Percentiles rank a stretch among this genome's conserved stretches.
Evolutionary conservation across 2,329 filamentous ascomycete genomes (phyloP).

Genomic region (Phaeosphaeria sp.): DNA sequence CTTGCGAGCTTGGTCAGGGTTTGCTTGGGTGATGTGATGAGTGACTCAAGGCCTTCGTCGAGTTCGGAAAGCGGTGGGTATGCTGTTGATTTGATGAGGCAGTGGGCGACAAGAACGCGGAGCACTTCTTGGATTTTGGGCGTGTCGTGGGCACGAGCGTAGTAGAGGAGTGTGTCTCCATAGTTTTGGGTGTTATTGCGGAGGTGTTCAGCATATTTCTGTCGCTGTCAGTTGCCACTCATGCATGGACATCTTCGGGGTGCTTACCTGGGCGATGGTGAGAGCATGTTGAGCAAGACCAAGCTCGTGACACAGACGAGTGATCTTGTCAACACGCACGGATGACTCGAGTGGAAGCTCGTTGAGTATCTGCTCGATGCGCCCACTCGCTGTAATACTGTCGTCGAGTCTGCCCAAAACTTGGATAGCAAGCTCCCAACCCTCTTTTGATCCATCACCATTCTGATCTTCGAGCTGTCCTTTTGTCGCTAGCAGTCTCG

Average conservation of each 20-base stretch:
- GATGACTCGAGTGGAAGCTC: conserved; percentile 75
- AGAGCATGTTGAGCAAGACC: conserved; percentile 81
- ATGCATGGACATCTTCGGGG: background rate
- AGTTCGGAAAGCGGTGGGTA: conserved; percentile 76
- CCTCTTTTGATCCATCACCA: conserved; percentile 58
- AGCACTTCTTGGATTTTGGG: conserved; percentile 84
- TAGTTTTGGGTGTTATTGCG: conserved; percentile 77
- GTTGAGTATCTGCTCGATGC: conserved; percentile 76
- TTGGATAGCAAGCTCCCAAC: conserved; percentile 89
- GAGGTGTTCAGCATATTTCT: conserved; percentile 85
- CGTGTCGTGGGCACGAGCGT: conserved; percentile 80
- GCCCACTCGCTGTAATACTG: conserved; percentile 71
- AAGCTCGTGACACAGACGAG: conserved; percentile 77
- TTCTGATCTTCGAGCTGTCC: conserved; percentile 49
- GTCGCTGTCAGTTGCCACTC: conserved; percentile 22
- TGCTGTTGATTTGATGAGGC: conserved; percentile 81
- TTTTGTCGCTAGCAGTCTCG: conserved; percentile 65
- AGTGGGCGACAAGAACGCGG: conserved; percentile 86
- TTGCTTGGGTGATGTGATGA: conserved; percentile 75
- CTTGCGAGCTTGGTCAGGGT: conserved; percentile 75
- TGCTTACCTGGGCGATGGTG: conserved; percentile 79
- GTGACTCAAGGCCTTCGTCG: conserved; percentile 72
- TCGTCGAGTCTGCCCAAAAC: conserved; percentile 84
- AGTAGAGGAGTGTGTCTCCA: conserved; percentile 88
- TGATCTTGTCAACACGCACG: conserved; percentile 79